Evolutionary conservation across 768 basidiomycete species (phyloP).

Genomic region (Amanita thiersii): DNA sequence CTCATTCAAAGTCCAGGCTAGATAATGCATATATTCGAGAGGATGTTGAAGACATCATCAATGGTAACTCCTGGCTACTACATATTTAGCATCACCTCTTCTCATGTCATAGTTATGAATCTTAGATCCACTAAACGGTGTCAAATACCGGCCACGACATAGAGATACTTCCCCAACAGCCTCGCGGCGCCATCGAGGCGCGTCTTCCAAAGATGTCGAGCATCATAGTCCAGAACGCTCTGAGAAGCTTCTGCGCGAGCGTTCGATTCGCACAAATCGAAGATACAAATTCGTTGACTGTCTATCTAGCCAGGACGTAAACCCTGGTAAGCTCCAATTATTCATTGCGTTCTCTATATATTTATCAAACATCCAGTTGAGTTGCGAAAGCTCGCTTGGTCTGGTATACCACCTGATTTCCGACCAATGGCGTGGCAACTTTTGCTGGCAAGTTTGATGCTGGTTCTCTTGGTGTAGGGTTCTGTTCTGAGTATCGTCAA

Average conservation of each 20-base stretch:
- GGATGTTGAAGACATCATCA: constrained; percentile 69
- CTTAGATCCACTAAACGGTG: constrained; percentile 53
- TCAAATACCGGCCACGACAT: constrained; percentile 35
- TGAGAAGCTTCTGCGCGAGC: constrained; percentile 62
- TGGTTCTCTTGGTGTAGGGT: constrained; percentile 7
- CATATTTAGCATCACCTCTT: constrained; percentile 16
- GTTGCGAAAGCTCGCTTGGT: constrained; percentile 89
- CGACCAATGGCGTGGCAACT: constrained; percentile 93
- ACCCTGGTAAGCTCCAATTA: constrained; percentile 57
- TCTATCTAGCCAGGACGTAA: constrained; percentile 66
- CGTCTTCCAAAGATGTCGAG: constrained; percentile 14
- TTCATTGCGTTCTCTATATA: background rate
- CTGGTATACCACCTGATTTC: constrained; percentile 82
- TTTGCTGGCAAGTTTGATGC: constrained; percentile 58
- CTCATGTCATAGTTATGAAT: constrained; percentile 15
- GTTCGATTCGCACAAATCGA: constrained; percentile 71
- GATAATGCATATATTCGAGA: constrained; percentile 45
- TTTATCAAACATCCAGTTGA: constrained; percentile 40
- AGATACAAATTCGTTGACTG: constrained; percentile 79
- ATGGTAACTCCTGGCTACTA: constrained; percentile 47
- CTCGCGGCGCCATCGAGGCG: constrained; percentile 15
- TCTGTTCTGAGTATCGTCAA: constrained; percentile 21
- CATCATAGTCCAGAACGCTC: constrained; percentile 32
- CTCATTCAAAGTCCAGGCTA: constrained; percentile 32
- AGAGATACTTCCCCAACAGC: constrained; percentile 24